Conservation (phyloP, 2,329 filamentous ascomycete species). For the Alternaria gaisen region DNA sequence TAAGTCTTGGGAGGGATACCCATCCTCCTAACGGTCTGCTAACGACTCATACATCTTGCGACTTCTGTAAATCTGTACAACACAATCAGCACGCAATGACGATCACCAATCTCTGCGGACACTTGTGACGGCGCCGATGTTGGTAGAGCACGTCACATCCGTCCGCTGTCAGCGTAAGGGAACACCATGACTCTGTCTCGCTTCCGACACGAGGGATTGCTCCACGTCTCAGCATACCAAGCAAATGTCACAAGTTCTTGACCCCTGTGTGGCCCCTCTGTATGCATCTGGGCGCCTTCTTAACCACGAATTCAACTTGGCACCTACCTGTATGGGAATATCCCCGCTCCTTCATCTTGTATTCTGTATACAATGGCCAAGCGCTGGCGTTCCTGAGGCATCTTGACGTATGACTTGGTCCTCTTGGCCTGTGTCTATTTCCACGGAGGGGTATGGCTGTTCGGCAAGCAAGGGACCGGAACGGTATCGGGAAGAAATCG, state of each 20-base stretch:
- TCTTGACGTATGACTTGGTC: conserved; percentile 40
- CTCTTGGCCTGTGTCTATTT: conserved; percentile 31
- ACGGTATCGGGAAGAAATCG: neutral
- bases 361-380: conserved; percentile 19
- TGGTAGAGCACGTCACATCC: neutral
- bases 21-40: neutral
- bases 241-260: conserved; percentile 35
- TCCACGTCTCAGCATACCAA: conserved; percentile 21
- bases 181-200: neutral
- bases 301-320: conserved; percentile 14
- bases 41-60: neutral
- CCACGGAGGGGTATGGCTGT: conserved; percentile 7
- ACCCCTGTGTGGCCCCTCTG: conserved; percentile 20
- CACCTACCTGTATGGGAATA: conserved; percentile 13
- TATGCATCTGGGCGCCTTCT: conserved; percentile 20
- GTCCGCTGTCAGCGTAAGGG: neutral
- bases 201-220: neutral
- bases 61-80: neutral
- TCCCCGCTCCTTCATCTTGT: conserved; percentile 17
- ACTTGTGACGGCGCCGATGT: neutral
- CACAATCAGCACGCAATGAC: neutral
- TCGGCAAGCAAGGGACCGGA: neutral
- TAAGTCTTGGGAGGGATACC: neutral
- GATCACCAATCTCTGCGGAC: neutral
- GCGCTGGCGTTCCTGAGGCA: conserved; percentile 18